Conservation (phyloP, 441 rosid species). For the Arabidopsis lyrata region DNA sequence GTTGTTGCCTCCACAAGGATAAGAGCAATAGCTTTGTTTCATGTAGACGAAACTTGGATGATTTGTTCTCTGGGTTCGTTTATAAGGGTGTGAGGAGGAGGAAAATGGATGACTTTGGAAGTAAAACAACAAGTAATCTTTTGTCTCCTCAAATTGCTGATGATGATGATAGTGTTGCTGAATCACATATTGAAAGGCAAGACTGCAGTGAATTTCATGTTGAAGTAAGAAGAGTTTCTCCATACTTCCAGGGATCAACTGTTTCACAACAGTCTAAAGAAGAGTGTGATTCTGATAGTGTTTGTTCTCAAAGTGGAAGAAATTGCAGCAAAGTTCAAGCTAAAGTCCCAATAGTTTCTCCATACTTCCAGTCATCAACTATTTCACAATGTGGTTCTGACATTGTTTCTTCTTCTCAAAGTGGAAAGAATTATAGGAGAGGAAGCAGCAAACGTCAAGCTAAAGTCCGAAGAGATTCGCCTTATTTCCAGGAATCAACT, state of each 20-base stretch:
- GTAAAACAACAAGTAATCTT: not conserved
- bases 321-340: slow-evolving; percentile 24
- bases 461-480: slow-evolving; percentile 27
- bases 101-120: slow-evolving; percentile 4
- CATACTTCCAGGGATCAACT: slow-evolving; percentile 26
- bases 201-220: not conserved
- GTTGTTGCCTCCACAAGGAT: slow-evolving; percentile 20
- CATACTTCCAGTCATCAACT: slow-evolving; percentile 27
- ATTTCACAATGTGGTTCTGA: slow-evolving; percentile 17
- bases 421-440: not conserved
- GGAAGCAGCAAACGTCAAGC: slow-evolving; percentile 16
- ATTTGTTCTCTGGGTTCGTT: slow-evolving; percentile 28
- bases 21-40: slow-evolving; percentile 3
- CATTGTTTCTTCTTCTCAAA: slow-evolving; percentile 10
- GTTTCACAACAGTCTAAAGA: not conserved
- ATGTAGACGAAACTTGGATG: slow-evolving; percentile 31
- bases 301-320: slow-evolving; percentile 12
- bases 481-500: slow-evolving; percentile 19
- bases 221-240: slow-evolving; percentile 38
- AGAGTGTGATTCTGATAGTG: slow-evolving; percentile 16
- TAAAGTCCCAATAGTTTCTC: slow-evolving; percentile 28
- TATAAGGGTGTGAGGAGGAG: slow-evolving; percentile 27
- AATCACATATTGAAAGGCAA: slow-evolving; percentile 14
- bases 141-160: not conserved
- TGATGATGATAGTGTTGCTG: slow-evolving; percentile 17